Evolutionary conservation across 495 filamentous ascomycete genomes (phyloP), one percentile per base, ranked within the genome.

Genomic region (Neurospora pannonica): DNA sequence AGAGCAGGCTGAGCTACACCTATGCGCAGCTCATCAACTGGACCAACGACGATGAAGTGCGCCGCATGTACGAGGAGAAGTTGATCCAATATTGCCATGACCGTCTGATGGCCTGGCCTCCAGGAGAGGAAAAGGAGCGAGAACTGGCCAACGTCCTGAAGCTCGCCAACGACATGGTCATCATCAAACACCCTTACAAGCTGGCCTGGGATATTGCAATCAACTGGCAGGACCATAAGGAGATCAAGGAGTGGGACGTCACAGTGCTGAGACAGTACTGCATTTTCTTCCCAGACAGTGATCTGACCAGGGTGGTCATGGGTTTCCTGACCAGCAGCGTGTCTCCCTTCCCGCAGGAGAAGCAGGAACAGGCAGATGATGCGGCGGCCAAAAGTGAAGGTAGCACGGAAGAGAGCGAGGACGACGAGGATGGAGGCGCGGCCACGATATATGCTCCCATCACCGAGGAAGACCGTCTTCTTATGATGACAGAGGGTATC

Each of bases 101-200:
- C 67, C 86, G 88, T 7, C 86, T 99, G 10, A 78, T 90, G 1
- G 90, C 92, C 62, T 80, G 92, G 21, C 89, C 91, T 5, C 74
- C 82, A 7, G 87, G 90, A 19, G 75, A 81, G 34, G 78, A 90
- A 70, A 98, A 97, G 79, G 73, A 79, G 4, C 81, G 82, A 5
- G 94, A 97, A 78, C 86, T 92, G 38, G 84, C 88, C 19, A 88
- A 92, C 48, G 91, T 97, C 2, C 81, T 88, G 78, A 91, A 91
- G 71, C 81, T 94, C 60, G 94, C 95, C 0, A 88, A 90, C 67
- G 96, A 94, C 73, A 94, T 98, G 90, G 95, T 99, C 70, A 95
- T 98, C 75, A 93, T 99, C 79, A 94, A 95, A 75, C 94, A 97
- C 79, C 94, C 94, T 1, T 98, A 92, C 82, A 89, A 92, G 73